phyloP scores from a whole-genome alignment of 2,329 filamentous ascomycete genomes.

The Mariannaea elegans region DNA sequence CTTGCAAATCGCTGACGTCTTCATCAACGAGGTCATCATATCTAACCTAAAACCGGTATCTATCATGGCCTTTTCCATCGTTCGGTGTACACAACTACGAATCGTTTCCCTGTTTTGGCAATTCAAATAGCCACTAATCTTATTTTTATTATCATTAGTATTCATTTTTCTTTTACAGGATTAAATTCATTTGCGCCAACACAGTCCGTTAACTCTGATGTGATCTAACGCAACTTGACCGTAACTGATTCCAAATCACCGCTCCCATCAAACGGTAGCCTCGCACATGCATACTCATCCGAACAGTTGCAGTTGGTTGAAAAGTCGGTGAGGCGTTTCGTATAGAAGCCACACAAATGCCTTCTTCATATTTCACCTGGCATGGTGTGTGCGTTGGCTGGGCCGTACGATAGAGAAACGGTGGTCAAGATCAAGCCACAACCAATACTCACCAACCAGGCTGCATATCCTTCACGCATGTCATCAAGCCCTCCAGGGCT shows the following conservation, averaged over 20 bases:
- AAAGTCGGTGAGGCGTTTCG: conserved; percentile 18
- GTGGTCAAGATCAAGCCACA: conserved; percentile 2
- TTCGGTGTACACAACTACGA: background rate
- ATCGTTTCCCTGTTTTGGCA: background rate
- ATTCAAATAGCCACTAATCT: background rate
- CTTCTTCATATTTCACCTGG: background rate
- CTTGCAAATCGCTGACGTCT: conserved; percentile 29
- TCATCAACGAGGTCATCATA: conserved; percentile 7
- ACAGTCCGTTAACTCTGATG: background rate
- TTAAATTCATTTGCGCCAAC: background rate
- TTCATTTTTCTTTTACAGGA: too few species aligned
- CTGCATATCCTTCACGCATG: conserved; percentile 14
- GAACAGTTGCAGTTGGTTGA: background rate
- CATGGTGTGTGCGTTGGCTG: background rate
- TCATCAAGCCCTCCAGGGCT: conserved; percentile 13
- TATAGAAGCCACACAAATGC: conserved; percentile 13
- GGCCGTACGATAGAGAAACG: background rate
- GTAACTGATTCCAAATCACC: background rate
- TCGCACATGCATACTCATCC: background rate
- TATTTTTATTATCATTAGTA: too few species aligned
- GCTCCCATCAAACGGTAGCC: background rate
- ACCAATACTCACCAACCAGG: background rate
- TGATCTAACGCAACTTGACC: conserved; percentile 11
- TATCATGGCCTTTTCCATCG: background rate
- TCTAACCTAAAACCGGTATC: background rate